A percentile compares a stretch with the other conserved stretches of the same genome.
Conservation (phyloP, 148 eudicot species). For the Heliamphora exappendiculata region DNA sequence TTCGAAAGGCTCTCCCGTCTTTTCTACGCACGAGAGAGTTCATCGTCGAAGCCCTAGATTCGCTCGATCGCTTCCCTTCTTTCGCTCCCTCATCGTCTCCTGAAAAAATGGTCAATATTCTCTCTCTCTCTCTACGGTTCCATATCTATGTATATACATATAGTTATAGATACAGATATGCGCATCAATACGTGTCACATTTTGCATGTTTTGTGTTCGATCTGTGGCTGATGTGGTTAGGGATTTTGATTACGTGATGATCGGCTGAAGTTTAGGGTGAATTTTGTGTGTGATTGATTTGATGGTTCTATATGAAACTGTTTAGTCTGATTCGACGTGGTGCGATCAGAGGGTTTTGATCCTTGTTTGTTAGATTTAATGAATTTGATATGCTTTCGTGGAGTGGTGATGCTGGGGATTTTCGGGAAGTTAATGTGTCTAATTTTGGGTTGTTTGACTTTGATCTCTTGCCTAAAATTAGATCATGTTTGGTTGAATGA, state of each 20-base stretch:
- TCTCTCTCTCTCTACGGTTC: neutral
- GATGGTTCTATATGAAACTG: neutral
- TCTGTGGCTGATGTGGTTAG: neutral
- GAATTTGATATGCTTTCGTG: neutral
- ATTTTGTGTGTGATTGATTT: neutral
- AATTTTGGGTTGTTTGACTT: neutral
- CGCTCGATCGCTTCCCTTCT: neutral
- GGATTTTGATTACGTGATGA: neutral
- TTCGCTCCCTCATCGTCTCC: neutral
- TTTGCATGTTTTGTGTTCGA: neutral
- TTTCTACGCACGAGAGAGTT: neutral
- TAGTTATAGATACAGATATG: neutral
- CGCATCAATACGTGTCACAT: neutral
- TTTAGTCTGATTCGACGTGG: neutral
- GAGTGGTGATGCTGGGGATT: neutral
- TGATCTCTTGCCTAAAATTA: neutral
- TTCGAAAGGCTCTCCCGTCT: too few relatives aligned
- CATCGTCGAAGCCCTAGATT: slow-evolving; percentile 11
- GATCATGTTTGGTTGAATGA: neutral
- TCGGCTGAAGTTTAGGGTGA: neutral
- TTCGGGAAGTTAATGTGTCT: neutral
- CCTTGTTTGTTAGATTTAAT: neutral
- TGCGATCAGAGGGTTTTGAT: neutral
- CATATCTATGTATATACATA: neutral
- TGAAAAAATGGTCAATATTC: slow-evolving; percentile 7